A percentile compares a stretch with the other conserved stretches of the same genome.
Conservation (phyloP, 768 basidiomycete genomes). For the Astraeus odoratus region DNA sequence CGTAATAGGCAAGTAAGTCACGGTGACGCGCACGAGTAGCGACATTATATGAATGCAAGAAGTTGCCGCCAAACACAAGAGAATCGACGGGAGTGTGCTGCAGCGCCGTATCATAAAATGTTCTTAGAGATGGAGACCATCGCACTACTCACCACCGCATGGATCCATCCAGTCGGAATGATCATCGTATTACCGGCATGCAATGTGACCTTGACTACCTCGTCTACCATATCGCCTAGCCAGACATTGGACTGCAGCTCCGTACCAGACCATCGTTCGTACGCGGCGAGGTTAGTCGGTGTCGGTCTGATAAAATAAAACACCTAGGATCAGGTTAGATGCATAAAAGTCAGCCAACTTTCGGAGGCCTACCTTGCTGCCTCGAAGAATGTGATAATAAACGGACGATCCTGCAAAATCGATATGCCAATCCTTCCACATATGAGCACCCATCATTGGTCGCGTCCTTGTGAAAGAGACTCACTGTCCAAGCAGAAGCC, state of each 20-base stretch:
- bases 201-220: slow-evolving; percentile 81
- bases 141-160: slow-evolving; percentile 78
- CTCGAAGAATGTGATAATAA: slow-evolving; percentile 91
- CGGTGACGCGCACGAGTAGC: slow-evolving; percentile 57
- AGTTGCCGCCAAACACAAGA: slow-evolving; percentile 96
- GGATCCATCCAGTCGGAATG: slow-evolving; percentile 96
- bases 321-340: slow-evolving; percentile 38
- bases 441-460: not conserved
- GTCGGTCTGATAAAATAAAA: slow-evolving; percentile 97
- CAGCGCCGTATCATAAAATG: slow-evolving; percentile 5
- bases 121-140: not conserved
- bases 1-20: slow-evolving; percentile 1
- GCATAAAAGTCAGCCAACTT: not conserved
- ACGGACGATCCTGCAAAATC: slow-evolving; percentile 97
- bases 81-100: slow-evolving; percentile 90
- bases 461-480: slow-evolving; percentile 24
- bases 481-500: slow-evolving; percentile 86
- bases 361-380: slow-evolving; percentile 56
- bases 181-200: slow-evolving; percentile 82
- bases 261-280: slow-evolving; percentile 90
- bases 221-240: slow-evolving; percentile 90
- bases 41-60: slow-evolving; percentile 89
- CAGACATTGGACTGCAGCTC: slow-evolving; percentile 84
- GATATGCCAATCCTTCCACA: slow-evolving; percentile 86
- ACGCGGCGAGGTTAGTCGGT: slow-evolving; percentile 74